Percentiles rank a stretch among this genome's conserved stretches.
These are phyloP conservation scores for Phytophthora foliorum DNA, from an alignment of 352 stramenopile species.

Conservation along the genomic window DNA sequence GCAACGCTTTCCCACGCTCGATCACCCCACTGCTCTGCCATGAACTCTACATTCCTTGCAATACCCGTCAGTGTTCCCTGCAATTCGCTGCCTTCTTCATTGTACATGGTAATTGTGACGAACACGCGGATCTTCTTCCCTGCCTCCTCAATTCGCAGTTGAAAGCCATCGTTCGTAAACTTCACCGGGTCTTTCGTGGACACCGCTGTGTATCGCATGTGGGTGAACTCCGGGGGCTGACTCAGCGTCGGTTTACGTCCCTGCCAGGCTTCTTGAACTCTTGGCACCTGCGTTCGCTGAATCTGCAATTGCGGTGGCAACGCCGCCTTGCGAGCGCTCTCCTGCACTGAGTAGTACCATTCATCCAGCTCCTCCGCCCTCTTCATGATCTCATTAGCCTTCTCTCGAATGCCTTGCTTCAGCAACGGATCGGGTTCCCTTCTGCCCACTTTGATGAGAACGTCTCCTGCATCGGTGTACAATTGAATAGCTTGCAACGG, in stretches of 20 bases:
- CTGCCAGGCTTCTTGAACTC: conserved; percentile 51
- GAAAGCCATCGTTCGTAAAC: conserved; percentile 53
- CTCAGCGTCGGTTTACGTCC: conserved; percentile 35
- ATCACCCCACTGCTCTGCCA: conserved; percentile 52
- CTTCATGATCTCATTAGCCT: conserved; percentile 56
- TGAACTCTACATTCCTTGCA: conserved; percentile 48
- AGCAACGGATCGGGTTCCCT: conserved; percentile 49
- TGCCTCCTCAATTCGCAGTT: conserved; percentile 46
- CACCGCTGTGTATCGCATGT: conserved; percentile 63
- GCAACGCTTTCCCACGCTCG: conserved; percentile 53
- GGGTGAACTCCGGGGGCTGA: conserved; percentile 48
- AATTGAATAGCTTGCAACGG: conserved; percentile 52
- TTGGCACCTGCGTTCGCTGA: conserved; percentile 53
- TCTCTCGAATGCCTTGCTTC: conserved; percentile 53
- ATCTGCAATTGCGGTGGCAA: conserved; percentile 50
- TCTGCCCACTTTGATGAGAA: conserved; percentile 44
- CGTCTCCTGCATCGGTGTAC: conserved; percentile 51
- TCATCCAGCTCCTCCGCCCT: conserved; percentile 54
- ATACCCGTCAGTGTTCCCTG: conserved; percentile 53
- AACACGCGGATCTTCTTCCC: conserved; percentile 53
- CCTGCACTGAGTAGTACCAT: conserved; percentile 57
- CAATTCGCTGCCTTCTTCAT: conserved; percentile 55
- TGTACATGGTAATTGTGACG: conserved; percentile 66
- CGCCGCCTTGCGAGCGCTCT: conserved; percentile 43
- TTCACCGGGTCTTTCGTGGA: conserved; percentile 53